Base-by-base conservation (phyloP, 2,329 filamentous ascomycete species). In the Aureobasidium lini region DNA sequence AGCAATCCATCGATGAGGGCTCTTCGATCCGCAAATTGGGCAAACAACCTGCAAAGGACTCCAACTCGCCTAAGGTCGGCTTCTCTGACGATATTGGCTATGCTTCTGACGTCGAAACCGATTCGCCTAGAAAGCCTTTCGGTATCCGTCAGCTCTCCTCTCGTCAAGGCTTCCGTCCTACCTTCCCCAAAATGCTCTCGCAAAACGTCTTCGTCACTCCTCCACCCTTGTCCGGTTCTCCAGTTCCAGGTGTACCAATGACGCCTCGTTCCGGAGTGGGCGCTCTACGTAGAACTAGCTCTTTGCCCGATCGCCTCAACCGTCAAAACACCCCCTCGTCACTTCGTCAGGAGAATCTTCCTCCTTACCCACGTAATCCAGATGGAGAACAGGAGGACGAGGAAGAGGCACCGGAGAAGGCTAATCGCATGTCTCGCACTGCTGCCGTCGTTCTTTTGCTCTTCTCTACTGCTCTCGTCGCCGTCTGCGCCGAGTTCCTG, bases 401-500 rank as follows among this genome's bases (percentile, higher is more conserved):
- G 18, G 64, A 66, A 11, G 64, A 66, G 1, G 64, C 69, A 44
- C 69, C 70, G 8, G 71, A 74, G 18, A 66, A 69, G 9, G 64
- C 68, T 36, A 71, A 67, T 5, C 64, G 67, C n/a, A 82, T 84
- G 79, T 84, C 81, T 13, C 78, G 80, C 47, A 84, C 81, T 28
- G 76, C 80, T 1, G 80, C 81, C 9, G 72, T 83, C 28, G 75
- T 83, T 59, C 76, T 84, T 69, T 71, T 84, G 29, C 67, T 83
- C 18, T 67, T 79, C 58, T 80, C 79, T 4, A 84, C 81, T 2
- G 80, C 70, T 13, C 72, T 84, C 2, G 81, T 84, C 15, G 87
- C 88, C 42, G 72, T 82, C 44, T 83, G 81, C 64, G 81, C 81
- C 50, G 89, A 92, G 70, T 90, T 87, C 74, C 83, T 92, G 73